These are phyloP conservation scores for Ajuga reptans DNA, from an alignment of 305 asterid species.

Conservation along the genomic window DNA sequence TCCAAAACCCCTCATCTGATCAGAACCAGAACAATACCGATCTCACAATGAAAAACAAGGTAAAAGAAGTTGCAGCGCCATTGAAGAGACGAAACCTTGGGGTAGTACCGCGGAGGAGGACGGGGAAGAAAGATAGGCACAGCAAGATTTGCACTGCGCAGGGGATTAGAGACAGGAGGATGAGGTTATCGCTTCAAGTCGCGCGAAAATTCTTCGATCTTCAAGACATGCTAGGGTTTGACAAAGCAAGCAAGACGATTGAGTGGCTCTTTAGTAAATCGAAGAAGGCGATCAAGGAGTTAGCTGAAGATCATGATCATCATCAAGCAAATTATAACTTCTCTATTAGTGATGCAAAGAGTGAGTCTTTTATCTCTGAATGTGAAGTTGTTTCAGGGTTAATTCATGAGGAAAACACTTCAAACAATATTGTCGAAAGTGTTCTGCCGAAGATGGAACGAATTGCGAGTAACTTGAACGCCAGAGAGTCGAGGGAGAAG, in stretches of 20 bases:
- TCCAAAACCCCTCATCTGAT: conserved; percentile 15
- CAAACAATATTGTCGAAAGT: too few species aligned
- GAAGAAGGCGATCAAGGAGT: conserved; percentile 45
- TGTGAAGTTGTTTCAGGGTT: conserved; percentile 34
- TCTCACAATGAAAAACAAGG: background rate
- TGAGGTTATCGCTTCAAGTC: conserved; percentile 56
- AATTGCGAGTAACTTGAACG: background rate
- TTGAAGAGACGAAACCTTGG: conserved; percentile 16
- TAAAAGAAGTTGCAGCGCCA: background rate
- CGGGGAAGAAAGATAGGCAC: conserved; percentile 52
- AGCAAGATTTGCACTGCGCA: conserved; percentile 80
- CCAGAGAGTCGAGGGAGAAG: conserved; percentile 41
- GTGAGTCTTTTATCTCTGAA: conserved; percentile 34
- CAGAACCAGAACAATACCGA: background rate
- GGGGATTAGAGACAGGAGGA: conserved; percentile 54
- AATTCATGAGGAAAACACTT: background rate
- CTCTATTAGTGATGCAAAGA: conserved; percentile 25
- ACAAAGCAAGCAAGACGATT: conserved; percentile 58
- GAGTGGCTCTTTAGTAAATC: conserved; percentile 58
- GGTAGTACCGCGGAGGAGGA: conserved; percentile 27
- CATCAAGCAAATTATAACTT: background rate
- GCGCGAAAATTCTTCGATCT: conserved; percentile 60
- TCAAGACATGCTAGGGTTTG: conserved; percentile 59
- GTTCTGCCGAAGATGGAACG: background rate
- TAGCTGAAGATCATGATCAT: conserved; percentile 23